These are phyloP conservation scores for Kernera saxatilis DNA, from an alignment of 345 rosid genomes.

Conservation along the genomic window DNA sequence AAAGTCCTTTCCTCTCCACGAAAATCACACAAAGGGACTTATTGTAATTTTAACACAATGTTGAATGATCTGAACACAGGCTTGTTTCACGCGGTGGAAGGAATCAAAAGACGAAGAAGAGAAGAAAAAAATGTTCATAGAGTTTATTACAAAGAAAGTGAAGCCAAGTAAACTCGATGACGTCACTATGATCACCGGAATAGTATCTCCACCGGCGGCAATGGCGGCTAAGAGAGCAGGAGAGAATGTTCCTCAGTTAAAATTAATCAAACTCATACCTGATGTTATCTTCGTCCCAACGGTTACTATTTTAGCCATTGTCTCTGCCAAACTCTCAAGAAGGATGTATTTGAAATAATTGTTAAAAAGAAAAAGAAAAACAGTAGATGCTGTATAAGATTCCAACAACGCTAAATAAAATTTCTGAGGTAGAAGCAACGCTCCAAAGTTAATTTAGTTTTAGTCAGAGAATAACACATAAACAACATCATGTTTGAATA, in stretches of 20 bases:
- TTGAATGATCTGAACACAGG: slow-evolving; percentile 37
- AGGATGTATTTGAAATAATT: slow-evolving; percentile 37
- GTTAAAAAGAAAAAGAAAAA: background rate
- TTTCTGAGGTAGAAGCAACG: background rate
- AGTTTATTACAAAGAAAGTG: slow-evolving; percentile 40
- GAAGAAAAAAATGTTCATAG: slow-evolving; percentile 37
- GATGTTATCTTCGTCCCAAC: slow-evolving; percentile 82
- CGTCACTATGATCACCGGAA: slow-evolving; percentile 49
- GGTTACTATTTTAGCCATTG: slow-evolving; percentile 48
- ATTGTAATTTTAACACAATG: background rate
- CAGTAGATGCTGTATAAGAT: background rate
- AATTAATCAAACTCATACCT: slow-evolving; percentile 54
- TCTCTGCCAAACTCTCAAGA: slow-evolving; percentile 65
- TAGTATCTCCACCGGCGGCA: slow-evolving; percentile 72
- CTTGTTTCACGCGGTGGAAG: slow-evolving; percentile 41
- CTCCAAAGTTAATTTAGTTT: background rate
- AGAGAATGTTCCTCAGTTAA: slow-evolving; percentile 69
- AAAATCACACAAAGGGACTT: background rate
- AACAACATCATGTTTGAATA: slow-evolving; percentile 19
- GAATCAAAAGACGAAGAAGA: slow-evolving; percentile 7
- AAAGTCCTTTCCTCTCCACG: background rate
- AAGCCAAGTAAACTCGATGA: slow-evolving; percentile 55
- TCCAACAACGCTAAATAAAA: background rate
- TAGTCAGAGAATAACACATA: background rate
- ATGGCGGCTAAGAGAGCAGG: slow-evolving; percentile 87